Conservation (phyloP, 768 basidiomycete species). For the Phanerodontia chrysosporium region DNA sequence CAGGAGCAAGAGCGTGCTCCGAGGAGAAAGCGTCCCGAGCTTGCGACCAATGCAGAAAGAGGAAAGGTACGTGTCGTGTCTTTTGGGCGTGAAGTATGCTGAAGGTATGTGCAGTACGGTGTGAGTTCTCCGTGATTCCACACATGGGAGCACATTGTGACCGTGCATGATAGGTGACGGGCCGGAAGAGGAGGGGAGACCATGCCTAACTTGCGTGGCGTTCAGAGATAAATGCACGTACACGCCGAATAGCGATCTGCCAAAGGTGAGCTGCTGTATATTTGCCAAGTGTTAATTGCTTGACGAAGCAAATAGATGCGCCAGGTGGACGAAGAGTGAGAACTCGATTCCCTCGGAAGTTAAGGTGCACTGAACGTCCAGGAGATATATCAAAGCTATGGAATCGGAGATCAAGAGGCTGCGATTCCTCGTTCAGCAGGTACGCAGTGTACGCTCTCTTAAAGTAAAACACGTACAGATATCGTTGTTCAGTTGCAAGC, state of each 20-base stretch:
- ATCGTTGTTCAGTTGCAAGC: no score
- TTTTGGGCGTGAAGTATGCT: not conserved
- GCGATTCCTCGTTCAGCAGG: no score
- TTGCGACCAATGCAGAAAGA: not conserved
- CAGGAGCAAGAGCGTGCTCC: not conserved
- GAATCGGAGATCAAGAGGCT: no score
- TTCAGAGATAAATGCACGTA: not conserved
- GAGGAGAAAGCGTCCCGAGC: not conserved
- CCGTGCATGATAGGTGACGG: not conserved
- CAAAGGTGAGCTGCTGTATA: not conserved
- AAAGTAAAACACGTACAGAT: no score
- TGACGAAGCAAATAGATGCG: no score
- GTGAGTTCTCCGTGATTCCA: not conserved
- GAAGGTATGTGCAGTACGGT: not conserved
- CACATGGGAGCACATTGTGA: not conserved
- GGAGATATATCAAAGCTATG: no score
- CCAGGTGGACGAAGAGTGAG: no score
- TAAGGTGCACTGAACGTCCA: no score
- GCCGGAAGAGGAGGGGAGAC: not conserved
- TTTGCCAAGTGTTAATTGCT: no score
- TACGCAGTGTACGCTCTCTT: no score
- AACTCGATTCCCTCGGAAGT: no score
- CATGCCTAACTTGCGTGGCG: not conserved
- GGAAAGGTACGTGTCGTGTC: not conserved
- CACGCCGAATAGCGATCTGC: not conserved